Conservation (phyloP, 768 basidiomycete species). For the Leccinum subgranulosum region DNA sequence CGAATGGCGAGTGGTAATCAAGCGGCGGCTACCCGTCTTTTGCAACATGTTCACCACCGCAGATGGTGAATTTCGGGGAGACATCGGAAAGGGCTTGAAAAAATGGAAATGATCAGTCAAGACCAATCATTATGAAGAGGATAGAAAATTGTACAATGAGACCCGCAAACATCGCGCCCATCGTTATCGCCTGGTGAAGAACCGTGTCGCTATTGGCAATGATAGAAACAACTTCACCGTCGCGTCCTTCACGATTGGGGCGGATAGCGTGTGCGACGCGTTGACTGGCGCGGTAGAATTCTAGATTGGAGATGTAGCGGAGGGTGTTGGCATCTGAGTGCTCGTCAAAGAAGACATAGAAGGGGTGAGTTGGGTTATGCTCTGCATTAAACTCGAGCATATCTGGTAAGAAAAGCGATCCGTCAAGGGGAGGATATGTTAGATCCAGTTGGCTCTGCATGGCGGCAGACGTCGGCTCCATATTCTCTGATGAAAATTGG, state of each 20-base stretch:
- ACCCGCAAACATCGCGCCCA: conserved; percentile 31
- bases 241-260: conserved; percentile 30
- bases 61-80: conserved; percentile 35
- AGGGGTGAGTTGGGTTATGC: conserved; percentile 31
- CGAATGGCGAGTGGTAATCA: conserved; percentile 35
- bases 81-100: conserved; percentile 32
- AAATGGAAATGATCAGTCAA: background rate
- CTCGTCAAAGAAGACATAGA: conserved; percentile 32
- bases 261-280: conserved; percentile 39
- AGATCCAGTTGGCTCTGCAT: background rate
- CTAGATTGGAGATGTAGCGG: conserved; percentile 35
- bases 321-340: conserved; percentile 6
- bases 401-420: conserved; percentile 26
- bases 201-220: conserved; percentile 38
- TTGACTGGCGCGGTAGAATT: conserved; percentile 45
- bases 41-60: conserved; percentile 36
- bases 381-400: conserved; percentile 26
- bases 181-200: conserved; percentile 40
- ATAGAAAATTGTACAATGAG: conserved; percentile 3
- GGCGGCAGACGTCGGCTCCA: background rate
- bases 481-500: background rate
- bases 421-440: conserved; percentile 30
- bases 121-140: background rate
- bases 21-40: conserved; percentile 36
- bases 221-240: conserved; percentile 37